Conservation (phyloP, 2,329 filamentous ascomycete genomes). For the Fragosphaeria purpurea region DNA sequence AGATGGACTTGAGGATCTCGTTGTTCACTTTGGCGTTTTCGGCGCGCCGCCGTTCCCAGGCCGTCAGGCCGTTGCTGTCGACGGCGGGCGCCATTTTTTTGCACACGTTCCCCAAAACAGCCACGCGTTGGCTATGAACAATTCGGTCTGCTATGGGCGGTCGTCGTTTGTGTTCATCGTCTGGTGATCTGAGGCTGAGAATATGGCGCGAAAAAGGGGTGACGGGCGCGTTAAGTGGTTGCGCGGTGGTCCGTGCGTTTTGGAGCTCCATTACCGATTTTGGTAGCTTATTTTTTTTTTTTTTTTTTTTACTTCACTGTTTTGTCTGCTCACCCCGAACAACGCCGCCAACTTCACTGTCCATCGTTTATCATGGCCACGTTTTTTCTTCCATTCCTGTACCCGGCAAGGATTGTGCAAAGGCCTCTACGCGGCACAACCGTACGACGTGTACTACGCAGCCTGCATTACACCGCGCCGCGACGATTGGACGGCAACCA, state of each 20-base stretch:
- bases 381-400: slow-evolving; percentile 56
- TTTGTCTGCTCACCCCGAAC: too few species aligned
- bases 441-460: slow-evolving; percentile 18
- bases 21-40: slow-evolving; percentile 85
- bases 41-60: slow-evolving; percentile 74
- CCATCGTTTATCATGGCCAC: slow-evolving; percentile 28
- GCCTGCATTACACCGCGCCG: slow-evolving; percentile 16
- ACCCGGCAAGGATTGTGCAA: slow-evolving; percentile 57
- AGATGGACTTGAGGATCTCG: slow-evolving; percentile 67
- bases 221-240: too few species aligned
- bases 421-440: slow-evolving; percentile 19
- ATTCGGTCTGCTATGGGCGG: too few species aligned
- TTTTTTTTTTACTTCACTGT: too few species aligned
- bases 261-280: not conserved
- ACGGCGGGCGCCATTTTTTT: slow-evolving; percentile 1
- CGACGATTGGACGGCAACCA: not conserved
- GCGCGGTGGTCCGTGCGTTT: not conserved
- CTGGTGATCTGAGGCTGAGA: not conserved
- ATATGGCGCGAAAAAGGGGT: not conserved
- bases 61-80: slow-evolving; percentile 48
- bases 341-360: too few species aligned
- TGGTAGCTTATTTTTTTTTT: not conserved
- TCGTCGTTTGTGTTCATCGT: too few species aligned
- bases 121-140: too few species aligned
- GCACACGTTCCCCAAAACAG: too few species aligned